Evolutionary conservation across 192 early-diverging fungal species (phyloP).

Genomic region (Backusella mclennaniae): DNA sequence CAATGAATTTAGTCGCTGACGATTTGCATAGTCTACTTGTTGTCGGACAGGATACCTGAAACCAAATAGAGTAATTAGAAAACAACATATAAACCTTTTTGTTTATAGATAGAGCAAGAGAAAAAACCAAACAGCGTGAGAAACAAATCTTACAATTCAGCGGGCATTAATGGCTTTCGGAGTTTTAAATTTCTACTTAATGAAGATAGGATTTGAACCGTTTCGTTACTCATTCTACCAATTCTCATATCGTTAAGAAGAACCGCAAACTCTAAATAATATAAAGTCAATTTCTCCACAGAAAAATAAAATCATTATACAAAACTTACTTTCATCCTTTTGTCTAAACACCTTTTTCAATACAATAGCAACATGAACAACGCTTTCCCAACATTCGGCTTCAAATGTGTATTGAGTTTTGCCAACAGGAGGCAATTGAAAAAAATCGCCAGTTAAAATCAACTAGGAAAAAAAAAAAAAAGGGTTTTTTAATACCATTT

Average conservation of each 20-base stretch:
- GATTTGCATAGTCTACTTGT: slow-evolving; percentile 78
- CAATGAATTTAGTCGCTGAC: slow-evolving; percentile 48
- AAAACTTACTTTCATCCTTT: slow-evolving; percentile 54
- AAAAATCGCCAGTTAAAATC: slow-evolving; percentile 73
- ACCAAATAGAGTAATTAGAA: neutral
- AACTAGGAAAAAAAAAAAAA: neutral
- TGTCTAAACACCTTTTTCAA: slow-evolving; percentile 83
- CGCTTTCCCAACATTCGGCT: slow-evolving; percentile 50
- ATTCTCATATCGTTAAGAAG: slow-evolving; percentile 85
- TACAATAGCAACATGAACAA: slow-evolving; percentile 54
- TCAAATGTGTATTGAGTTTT: slow-evolving; percentile 63
- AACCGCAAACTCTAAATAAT: slow-evolving; percentile 55
- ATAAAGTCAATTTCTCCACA: neutral
- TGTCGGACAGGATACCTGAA: slow-evolving; percentile 56
- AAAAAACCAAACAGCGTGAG: neutral
- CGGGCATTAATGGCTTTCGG: slow-evolving; percentile 59
- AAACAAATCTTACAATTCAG: slow-evolving; percentile 60
- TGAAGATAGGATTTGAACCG: slow-evolving; percentile 41
- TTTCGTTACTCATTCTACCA: slow-evolving; percentile 58
- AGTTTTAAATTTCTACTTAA: slow-evolving; percentile 49
- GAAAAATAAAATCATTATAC: neutral
- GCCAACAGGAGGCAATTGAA: slow-evolving; percentile 72
- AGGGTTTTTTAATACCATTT: neutral
- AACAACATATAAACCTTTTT: neutral
- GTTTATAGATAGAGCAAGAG: neutral